Evolutionary conservation across 139 green algal genomes (phyloP).

Genomic region (Volvox africanus): DNA sequence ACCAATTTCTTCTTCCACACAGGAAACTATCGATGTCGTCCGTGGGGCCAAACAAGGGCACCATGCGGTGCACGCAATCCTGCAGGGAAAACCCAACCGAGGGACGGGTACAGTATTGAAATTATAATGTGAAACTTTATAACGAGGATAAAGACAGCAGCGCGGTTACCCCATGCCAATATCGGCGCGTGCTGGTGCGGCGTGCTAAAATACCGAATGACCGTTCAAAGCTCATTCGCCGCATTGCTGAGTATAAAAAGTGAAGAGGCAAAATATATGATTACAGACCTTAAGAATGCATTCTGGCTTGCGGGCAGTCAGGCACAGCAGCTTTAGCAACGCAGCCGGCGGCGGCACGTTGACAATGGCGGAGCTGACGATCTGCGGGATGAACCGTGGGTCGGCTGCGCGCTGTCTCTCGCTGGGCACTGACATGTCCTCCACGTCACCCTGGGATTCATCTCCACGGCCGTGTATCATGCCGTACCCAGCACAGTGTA

Average conservation of each 20-base stretch:
- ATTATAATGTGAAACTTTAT: too few species aligned
- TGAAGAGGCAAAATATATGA: not conserved
- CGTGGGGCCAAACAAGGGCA: conserved; percentile 4
- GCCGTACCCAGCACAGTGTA: conserved; percentile 48
- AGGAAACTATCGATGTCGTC: not conserved
- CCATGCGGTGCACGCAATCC: conserved; percentile 13
- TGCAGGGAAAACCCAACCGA: not conserved
- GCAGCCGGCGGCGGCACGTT: conserved; percentile 57
- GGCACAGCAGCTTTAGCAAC: conserved; percentile 50
- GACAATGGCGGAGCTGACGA: conserved; percentile 66
- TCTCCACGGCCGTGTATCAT: not conserved
- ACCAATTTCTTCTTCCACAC: conserved; percentile 11
- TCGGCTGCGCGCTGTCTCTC: not conserved
- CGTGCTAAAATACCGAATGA: too few species aligned
- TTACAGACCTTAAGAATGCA: not conserved
- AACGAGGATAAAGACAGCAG: too few species aligned
- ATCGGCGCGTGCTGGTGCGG: too few species aligned
- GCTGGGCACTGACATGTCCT: not conserved
- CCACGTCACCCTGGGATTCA: not conserved
- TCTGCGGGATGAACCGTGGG: conserved; percentile 51
- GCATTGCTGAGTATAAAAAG: not conserved
- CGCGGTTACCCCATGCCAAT: too few species aligned
- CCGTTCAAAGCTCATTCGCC: too few species aligned
- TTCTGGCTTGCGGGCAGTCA: not conserved
- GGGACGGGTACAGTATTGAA: too few species aligned